Evolutionary conservation across 2,329 filamentous ascomycete genomes (phyloP), one percentile per base, ranked within the genome.

Genomic region (Trichoderma koningiopsis): DNA sequence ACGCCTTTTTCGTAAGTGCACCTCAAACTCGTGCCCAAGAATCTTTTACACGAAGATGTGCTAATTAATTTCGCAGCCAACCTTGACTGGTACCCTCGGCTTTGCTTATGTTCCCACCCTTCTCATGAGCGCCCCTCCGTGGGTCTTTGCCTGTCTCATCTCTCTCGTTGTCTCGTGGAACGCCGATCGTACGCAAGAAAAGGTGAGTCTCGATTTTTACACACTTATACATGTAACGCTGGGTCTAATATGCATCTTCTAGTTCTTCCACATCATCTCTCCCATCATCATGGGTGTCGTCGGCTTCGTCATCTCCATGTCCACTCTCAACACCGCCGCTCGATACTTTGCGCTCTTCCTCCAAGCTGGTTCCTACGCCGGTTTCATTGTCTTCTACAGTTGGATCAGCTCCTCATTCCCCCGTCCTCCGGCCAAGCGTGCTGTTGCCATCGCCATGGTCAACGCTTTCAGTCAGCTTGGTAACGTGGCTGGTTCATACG

Each of bases 271-370:
- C 76, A 87, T 88, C 68, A 77, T 81, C 19, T 81, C 83, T 4
- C 86, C 86, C 5, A 84, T 88, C 55, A 70, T 81, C 53, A 79
- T 85, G 55, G 86, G 86, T n/a, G 75, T 87, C 1, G 73, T 85
- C 10, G 87, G 87, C 24, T 89, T 89, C 77, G 74, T 89, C 75
- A 89, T 89, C 73, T 84, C 83, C 78, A 88, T 89, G 84, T 83
- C 83, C 2, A 89, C 87, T 0, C 75, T 82, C 31, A 87, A 86
- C 73, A 77, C 83, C 1, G 86, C 85, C 2, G 87, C 85, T 7
- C 86, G 87, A 63, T 89, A 89, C 76, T 76, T 89, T 5, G 86
- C 87, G 1, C 82, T 89, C 19, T 89, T 89, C 79, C 80, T 89
- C 0, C 86, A 88, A 74, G 84, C 87, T 0, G 81, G 81, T 35